phyloP scores from a whole-genome alignment of 2,329 filamentous ascomycete species.

The Chaetomium sp. region DNA sequence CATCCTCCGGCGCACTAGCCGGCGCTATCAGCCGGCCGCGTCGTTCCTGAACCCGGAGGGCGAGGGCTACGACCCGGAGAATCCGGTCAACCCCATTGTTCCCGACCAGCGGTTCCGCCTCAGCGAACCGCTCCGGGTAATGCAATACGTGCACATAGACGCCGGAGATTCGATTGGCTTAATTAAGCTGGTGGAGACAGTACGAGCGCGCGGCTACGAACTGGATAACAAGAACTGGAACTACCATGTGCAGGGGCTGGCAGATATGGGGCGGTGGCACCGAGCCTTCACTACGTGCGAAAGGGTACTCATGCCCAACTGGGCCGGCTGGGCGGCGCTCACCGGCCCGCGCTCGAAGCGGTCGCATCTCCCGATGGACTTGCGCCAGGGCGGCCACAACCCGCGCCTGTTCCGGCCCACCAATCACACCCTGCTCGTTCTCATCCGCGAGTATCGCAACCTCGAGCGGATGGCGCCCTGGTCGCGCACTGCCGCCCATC shows the following conservation, averaged over 20 bases:
- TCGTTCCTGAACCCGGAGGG: neutral
- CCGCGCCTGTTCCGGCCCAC: conserved; percentile 35
- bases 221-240: conserved; percentile 79
- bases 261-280: conserved; percentile 49
- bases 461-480: conserved; percentile 43
- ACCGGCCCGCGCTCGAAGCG: conserved; percentile 23
- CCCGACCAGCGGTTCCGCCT: conserved; percentile 48
- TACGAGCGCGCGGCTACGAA: conserved; percentile 61
- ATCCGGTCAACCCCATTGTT: conserved; percentile 29
- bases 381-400: conserved; percentile 34
- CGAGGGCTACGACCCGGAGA: neutral
- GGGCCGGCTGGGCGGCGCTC: conserved; percentile 61
- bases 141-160: conserved; percentile 40
- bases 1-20: conserved; percentile 47
- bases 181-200: conserved; percentile 43
- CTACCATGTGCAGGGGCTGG: conserved; percentile 62
- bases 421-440: conserved; percentile 40
- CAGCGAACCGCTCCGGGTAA: conserved; percentile 41
- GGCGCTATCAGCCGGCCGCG: conserved; percentile 30
- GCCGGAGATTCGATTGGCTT: conserved; percentile 41
- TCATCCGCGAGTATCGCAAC: conserved; percentile 45
- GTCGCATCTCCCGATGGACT: conserved; percentile 30
- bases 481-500: conserved; percentile 39
- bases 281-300: conserved; percentile 73
- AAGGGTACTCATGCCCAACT: conserved; percentile 67